These are phyloP conservation scores for Phytophthora cryptogea DNA, from an alignment of 352 stramenopile species.

Conservation along the genomic window DNA sequence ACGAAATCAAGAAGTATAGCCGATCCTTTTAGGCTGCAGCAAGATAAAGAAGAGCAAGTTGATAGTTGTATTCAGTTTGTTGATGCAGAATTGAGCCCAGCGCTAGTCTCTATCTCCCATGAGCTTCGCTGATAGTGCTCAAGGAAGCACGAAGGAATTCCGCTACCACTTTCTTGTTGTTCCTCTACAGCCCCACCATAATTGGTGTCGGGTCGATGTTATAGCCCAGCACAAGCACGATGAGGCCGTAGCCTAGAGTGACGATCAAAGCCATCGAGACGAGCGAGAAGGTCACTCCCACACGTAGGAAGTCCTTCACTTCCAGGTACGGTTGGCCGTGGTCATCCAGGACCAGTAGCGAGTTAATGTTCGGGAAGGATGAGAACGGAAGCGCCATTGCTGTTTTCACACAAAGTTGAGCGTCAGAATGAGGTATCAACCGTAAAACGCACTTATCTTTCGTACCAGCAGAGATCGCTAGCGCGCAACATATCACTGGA, in stretches of 20 bases:
- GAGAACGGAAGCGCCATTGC: slow-evolving; percentile 92
- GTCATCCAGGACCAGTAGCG: slow-evolving; percentile 89
- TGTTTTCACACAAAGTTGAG: slow-evolving; percentile 24
- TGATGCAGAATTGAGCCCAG: slow-evolving; percentile 16
- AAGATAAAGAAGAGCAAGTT: slow-evolving; percentile 3
- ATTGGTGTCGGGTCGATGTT: slow-evolving; percentile 58
- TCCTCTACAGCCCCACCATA: slow-evolving; percentile 28
- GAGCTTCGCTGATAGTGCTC: not conserved
- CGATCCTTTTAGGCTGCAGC: slow-evolving; percentile 82
- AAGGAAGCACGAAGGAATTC: slow-evolving; percentile 15
- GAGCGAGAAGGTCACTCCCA: slow-evolving; percentile 86
- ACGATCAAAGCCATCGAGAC: slow-evolving; percentile 86
- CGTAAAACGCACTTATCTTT: slow-evolving; percentile 1
- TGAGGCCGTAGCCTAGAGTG: slow-evolving; percentile 84
- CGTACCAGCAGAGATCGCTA: slow-evolving; percentile 88
- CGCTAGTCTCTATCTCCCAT: slow-evolving; percentile 18
- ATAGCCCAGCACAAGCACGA: slow-evolving; percentile 81
- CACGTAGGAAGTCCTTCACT: slow-evolving; percentile 87
- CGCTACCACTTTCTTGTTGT: not conserved
- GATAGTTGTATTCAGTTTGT: slow-evolving; percentile 30
- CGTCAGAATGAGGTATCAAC: not conserved
- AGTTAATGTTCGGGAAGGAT: slow-evolving; percentile 94
- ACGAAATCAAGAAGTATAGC: slow-evolving; percentile 98
- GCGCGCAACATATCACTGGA: slow-evolving; percentile 81
- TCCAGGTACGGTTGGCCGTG: slow-evolving; percentile 87